Conservation (phyloP, 768 basidiomycete species). For the Amanita polypyramis region DNA sequence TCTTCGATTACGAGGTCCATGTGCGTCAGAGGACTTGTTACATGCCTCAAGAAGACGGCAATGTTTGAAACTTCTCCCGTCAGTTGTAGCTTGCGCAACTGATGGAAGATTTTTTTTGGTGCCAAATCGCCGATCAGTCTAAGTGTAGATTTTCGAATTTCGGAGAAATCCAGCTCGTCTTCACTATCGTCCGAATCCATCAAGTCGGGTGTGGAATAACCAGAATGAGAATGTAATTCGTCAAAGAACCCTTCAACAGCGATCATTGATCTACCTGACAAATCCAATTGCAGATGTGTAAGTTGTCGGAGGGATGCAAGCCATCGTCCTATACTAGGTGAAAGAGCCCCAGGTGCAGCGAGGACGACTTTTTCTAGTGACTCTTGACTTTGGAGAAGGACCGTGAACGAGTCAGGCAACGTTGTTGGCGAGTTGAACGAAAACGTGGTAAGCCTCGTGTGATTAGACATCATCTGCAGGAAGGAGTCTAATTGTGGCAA, state of each 20-base stretch:
- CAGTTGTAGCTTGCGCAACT: slow-evolving; percentile 50
- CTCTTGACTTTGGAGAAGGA: slow-evolving; percentile 49
- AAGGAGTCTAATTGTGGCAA: slow-evolving; percentile 51
- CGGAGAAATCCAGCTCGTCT: slow-evolving; percentile 69
- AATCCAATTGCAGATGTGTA: slow-evolving; percentile 57
- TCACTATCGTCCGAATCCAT: slow-evolving; percentile 63
- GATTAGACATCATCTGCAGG: slow-evolving; percentile 52
- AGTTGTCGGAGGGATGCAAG: slow-evolving; percentile 52
- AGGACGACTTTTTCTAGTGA: slow-evolving; percentile 51
- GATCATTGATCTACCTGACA: slow-evolving; percentile 54
- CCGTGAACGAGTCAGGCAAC: slow-evolving; percentile 63
- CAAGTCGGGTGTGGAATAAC: slow-evolving; percentile 61
- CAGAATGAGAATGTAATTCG: slow-evolving; percentile 52
- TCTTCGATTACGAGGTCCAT: slow-evolving; percentile 75
- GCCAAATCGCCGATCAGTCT: slow-evolving; percentile 52
- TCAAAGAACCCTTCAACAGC: slow-evolving; percentile 79
- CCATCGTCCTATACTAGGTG: slow-evolving; percentile 66
- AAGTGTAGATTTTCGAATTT: slow-evolving; percentile 60
- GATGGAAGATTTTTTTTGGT: slow-evolving; percentile 44
- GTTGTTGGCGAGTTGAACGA: slow-evolving; percentile 60
- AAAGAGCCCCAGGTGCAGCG: slow-evolving; percentile 66
- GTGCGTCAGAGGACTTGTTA: slow-evolving; percentile 52
- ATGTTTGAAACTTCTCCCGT: slow-evolving; percentile 65
- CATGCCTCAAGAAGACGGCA: slow-evolving; percentile 59
- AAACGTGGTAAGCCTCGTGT: slow-evolving; percentile 54